Base-by-base conservation (phyloP, 805 yeast genomes). In the Candida ascalaphidarum region DNA sequence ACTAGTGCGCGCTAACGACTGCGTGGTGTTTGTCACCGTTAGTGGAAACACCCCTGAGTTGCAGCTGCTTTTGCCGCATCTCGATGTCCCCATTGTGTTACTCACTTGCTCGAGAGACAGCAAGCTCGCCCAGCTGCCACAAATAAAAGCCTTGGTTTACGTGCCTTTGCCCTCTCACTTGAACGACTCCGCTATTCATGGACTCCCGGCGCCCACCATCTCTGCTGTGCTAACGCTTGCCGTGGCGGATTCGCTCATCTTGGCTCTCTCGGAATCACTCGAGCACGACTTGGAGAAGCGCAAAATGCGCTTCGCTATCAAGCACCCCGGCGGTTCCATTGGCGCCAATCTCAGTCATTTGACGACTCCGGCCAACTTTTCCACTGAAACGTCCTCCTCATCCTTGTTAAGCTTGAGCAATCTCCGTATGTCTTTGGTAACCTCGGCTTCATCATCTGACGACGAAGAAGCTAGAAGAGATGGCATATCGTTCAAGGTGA, bases 271-370 rank as follows among this genome's bases (percentile, higher is more conserved):
- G 27, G 92, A 84, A 45, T 48, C 78, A 44, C 67, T 77, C 30
- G 74, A 75, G 30, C 57, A 58, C 7, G 85, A 83, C 43, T 51
- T 63, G 17, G 50, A 56, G 21, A 58, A 63, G 31, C 60, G 95
- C 23, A 67, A 65, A 36, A 55, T 50, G 33, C 52, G 66, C 21
- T 85, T 85, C 52, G 77, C 80, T 7, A 69, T 68, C 36, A 70
- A 79, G 46, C 96, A 85, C 45, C 96, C 96, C 2, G 95, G 95
- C 13, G 96, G 96, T 11, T 81, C 92, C 2, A 84, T 85, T 45
- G 96, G 96, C 11, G 61, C 56, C 4, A 52, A 53, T 36, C 54
- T 60, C 37, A 46, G 52, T 31, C 58, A 58, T 32, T 44, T 60
- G 34, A 55, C 58, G 37, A n/a, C n/a, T n/a, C n/a, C n/a, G n/a